Evolutionary conservation across 306 rosid species (phyloP).

Genomic region (Citrullus amarus): DNA sequence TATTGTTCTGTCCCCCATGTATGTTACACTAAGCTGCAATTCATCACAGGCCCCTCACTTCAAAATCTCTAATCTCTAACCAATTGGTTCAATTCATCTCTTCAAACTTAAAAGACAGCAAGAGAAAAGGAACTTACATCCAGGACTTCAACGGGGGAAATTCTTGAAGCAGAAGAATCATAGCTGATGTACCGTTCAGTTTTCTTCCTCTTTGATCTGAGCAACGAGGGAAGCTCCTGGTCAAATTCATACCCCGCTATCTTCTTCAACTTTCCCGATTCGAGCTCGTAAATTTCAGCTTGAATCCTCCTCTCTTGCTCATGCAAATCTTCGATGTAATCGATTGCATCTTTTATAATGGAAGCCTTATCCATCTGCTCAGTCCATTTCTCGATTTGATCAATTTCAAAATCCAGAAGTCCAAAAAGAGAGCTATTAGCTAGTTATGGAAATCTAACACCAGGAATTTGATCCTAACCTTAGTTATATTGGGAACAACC

Average conservation of each 20-base stretch:
- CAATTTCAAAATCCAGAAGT: not conserved
- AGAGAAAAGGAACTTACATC: conserved; percentile 32
- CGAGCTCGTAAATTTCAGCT: conserved; percentile 67
- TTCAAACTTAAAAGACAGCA: not conserved
- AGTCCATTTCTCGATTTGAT: not conserved
- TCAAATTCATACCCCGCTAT: conserved; percentile 23
- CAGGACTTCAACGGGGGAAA: conserved; percentile 52
- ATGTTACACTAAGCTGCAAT: conserved; percentile 55
- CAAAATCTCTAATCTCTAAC: not conserved
- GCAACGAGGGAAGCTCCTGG: conserved; percentile 36
- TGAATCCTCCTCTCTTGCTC: conserved; percentile 63
- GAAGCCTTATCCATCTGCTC: conserved; percentile 97
- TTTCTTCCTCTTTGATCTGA: conserved; percentile 73
- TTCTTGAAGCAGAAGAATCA: conserved; percentile 34
- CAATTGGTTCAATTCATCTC: not conserved
- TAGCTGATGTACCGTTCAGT: conserved; percentile 13
- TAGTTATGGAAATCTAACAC: not conserved
- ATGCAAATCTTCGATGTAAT: conserved; percentile 60
- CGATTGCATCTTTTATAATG: conserved; percentile 83
- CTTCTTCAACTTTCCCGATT: conserved; percentile 42
- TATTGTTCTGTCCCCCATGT: conserved; percentile 62
- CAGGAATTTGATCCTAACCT: conserved; percentile 31
- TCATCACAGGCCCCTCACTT: not conserved
- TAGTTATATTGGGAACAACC: conserved; percentile 90
- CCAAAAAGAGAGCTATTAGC: not conserved